These are phyloP conservation scores for Lyophyllum decastes DNA, from an alignment of 768 basidiomycete species.

Conservation along the genomic window DNA sequence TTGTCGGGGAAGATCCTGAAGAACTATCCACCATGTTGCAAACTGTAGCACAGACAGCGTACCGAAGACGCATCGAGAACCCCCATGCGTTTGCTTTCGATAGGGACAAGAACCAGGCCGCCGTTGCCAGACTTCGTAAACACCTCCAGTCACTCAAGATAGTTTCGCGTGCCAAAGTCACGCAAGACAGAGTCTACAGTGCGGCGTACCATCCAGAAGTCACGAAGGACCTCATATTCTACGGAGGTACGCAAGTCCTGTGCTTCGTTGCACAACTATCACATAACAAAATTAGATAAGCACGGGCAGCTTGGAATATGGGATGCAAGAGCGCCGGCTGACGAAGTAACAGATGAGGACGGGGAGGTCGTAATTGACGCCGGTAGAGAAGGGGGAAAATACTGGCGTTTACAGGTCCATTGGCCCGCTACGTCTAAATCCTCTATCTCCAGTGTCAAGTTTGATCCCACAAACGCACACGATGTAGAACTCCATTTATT, in stretches of 20 bases:
- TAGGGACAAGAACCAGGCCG: conserved; percentile 44
- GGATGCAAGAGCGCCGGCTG: conserved; percentile 75
- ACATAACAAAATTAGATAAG: conserved; percentile 53
- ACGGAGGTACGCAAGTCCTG: conserved; percentile 59
- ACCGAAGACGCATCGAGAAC: conserved; percentile 41
- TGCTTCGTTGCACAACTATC: neutral
- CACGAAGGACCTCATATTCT: conserved; percentile 83
- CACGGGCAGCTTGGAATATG: conserved; percentile 83
- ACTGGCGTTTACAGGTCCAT: conserved; percentile 79
- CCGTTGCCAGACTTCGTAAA: conserved; percentile 54
- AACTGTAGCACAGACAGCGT: conserved; percentile 32
- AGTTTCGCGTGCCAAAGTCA: conserved; percentile 81
- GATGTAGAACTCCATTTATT: conserved; percentile 42
- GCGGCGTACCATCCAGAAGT: conserved; percentile 81
- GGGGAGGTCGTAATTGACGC: conserved; percentile 39
- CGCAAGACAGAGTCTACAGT: conserved; percentile 71
- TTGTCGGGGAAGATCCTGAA: conserved; percentile 49
- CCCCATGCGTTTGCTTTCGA: conserved; percentile 56
- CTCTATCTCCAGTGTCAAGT: conserved; percentile 75
- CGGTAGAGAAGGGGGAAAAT: conserved; percentile 66
- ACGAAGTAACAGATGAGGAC: conserved; percentile 70
- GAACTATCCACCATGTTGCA: conserved; percentile 53
- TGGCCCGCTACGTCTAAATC: conserved; percentile 84
- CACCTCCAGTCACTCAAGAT: conserved; percentile 59
- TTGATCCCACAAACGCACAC: conserved; percentile 76